phyloP scores from a whole-genome alignment of 192 early-diverging fungal species.

The Coemansia sp. region DNA sequence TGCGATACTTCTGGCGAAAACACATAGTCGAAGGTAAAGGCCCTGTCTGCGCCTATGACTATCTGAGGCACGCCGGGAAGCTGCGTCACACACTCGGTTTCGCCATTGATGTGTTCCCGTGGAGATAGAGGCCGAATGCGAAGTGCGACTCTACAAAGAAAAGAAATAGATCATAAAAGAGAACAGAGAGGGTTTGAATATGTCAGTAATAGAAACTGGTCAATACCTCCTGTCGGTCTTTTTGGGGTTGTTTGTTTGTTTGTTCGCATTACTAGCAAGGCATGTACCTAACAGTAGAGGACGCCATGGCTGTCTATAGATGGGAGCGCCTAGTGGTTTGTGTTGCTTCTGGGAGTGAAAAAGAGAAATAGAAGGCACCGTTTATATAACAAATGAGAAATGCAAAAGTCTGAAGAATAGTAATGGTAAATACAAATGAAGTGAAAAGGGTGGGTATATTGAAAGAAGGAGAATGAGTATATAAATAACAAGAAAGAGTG shows the following conservation, averaged over 20 bases:
- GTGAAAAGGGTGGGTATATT: background rate
- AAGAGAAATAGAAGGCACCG: background rate
- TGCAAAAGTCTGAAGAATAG: constrained; percentile 1
- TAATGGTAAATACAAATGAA: background rate
- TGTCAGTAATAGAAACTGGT: background rate
- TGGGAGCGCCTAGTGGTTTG: background rate
- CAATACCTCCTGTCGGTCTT: too few relatives aligned
- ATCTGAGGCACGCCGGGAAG: constrained; percentile 54
- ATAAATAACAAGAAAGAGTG: background rate
- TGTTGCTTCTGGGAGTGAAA: background rate
- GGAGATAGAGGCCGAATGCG: constrained; percentile 50
- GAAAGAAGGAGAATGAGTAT: background rate
- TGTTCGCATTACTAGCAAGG: background rate
- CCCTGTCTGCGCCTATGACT: constrained; percentile 53
- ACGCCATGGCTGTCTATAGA: constrained; percentile 18
- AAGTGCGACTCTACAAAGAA: constrained; percentile 46
- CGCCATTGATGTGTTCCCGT: constrained; percentile 44
- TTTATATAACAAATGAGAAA: constrained; percentile 3
- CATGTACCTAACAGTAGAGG: constrained; percentile 39
- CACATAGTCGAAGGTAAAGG: constrained; percentile 73
- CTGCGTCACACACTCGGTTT: constrained; percentile 52
- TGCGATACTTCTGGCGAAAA: constrained; percentile 69
- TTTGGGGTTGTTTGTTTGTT: background rate
- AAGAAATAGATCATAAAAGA: background rate
- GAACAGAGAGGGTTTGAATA: background rate